Base-by-base conservation (phyloP, 2,329 filamentous ascomycete genomes). In the Epichloe aotearoae region DNA sequence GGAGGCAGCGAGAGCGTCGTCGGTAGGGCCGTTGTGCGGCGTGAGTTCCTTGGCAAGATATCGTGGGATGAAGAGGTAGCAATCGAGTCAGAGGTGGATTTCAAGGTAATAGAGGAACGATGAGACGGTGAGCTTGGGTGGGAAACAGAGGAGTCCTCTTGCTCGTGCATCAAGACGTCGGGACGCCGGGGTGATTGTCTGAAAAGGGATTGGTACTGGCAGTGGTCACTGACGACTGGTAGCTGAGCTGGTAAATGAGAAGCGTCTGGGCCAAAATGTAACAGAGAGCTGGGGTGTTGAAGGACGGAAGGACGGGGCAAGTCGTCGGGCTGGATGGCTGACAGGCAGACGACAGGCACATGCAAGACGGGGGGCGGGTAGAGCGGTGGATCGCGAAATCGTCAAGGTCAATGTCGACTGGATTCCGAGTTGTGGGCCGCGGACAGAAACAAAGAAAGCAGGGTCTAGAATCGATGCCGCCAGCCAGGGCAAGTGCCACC, bases 91-190 rank as follows among this genome's bases (percentile, higher is more conserved):
- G 43, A 53, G 34, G 45, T 39, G 47, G 52, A 47, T 44, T 45
- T 44, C n/a, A 36, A 17, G 3, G 19, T 20, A 19, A 19, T 10
- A 30, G 26, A 30, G 30, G 30, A 4, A 10, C 30, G 15, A 3
- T 48, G 44, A 46, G 38, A 52, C 2, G 34, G 36, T 30, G 49
- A 39, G 34, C 39, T 30, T 15, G 20, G 17, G 36, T 40, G 39
- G 34, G 44, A 37, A 17, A 23, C 36, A 33, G 48, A 40, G 14
- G 41, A 33, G 50, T 53, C 44, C 40, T 50, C 55, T 53, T 30
- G 33, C 55, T 60, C 56, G 54, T 60, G 63, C 63, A 66, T 66
- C 55, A 64, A 65, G 56, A 54, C 61, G 59, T 58, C 58, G 56
- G 55, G 26, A 54, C 61, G 30, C 55, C 54, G 54, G 38, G 26